These are phyloP conservation scores for Aegilops bicornis DNA, from an alignment of 176 grass and related monocot genomes.

Conservation along the genomic window DNA sequence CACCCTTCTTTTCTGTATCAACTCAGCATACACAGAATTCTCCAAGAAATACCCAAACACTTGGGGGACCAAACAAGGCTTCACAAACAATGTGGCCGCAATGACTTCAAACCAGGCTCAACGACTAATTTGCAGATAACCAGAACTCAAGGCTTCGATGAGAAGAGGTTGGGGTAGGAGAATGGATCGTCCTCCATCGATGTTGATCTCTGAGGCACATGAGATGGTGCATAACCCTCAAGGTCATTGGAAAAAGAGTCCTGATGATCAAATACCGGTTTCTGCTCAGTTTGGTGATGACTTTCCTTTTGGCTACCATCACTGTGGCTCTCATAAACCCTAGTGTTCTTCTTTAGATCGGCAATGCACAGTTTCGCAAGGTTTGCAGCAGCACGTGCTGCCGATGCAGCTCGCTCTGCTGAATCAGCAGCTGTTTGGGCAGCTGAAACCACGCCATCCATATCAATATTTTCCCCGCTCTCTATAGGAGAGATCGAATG, in stretches of 20 bases:
- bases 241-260: constrained; percentile 55
- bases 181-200: constrained; percentile 84
- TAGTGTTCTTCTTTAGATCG: constrained; percentile 54
- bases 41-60: constrained; percentile 4
- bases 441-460: constrained; percentile 72
- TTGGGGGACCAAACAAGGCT: not conserved
- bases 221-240: constrained; percentile 33
- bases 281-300: constrained; percentile 37
- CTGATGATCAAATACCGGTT: constrained; percentile 60
- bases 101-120: constrained; percentile 4
- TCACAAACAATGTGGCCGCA: not conserved
- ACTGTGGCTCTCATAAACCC: constrained; percentile 25
- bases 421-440: constrained; percentile 76
- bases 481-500: constrained; percentile 2
- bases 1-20: constrained; percentile 20
- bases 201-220: constrained; percentile 55
- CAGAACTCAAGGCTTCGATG: constrained; percentile 45
- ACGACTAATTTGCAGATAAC: not conserved
- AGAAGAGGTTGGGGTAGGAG: constrained; percentile 86
- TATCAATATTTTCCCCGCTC: constrained; percentile 42
- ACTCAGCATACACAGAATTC: constrained; percentile 44
- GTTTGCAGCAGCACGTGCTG: constrained; percentile 79
- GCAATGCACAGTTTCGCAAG: constrained; percentile 70
- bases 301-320: constrained; percentile 28
- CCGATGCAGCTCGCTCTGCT: constrained; percentile 71